phyloP scores from a whole-genome alignment of 2,329 filamentous ascomycete genomes.

The Penicillium sp. region DNA sequence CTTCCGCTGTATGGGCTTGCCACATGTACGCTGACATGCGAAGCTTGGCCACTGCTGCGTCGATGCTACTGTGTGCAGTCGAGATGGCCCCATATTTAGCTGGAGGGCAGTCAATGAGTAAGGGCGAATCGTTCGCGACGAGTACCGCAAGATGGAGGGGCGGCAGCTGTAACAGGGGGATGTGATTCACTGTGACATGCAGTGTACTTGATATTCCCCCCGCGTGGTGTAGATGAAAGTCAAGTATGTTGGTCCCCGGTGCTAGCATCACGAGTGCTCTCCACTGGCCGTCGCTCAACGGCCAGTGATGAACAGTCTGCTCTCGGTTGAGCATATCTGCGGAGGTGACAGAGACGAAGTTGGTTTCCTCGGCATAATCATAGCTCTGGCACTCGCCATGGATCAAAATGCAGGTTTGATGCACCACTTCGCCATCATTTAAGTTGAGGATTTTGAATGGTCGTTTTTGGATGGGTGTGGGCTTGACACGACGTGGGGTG shows the following conservation, averaged over 20 bases:
- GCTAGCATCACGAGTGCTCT: constrained; percentile 20
- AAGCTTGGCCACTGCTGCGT: constrained; percentile 22
- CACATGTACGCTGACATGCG: constrained; percentile 27
- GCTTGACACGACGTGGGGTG: constrained; percentile 3
- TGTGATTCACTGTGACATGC: constrained; percentile 16
- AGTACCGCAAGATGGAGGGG: constrained; percentile 25
- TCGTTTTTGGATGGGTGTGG: neutral
- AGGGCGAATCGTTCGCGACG: constrained; percentile 22
- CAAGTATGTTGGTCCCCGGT: constrained; percentile 15
- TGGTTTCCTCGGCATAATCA: constrained; percentile 7
- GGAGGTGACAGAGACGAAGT: constrained; percentile 4
- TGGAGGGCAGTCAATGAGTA: constrained; percentile 23
- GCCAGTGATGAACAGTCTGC: constrained; percentile 13
- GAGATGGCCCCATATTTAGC: constrained; percentile 19
- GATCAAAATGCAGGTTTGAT: constrained; percentile 14
- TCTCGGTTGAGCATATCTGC: neutral
- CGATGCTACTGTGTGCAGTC: constrained; percentile 15
- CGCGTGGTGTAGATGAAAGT: constrained; percentile 9
- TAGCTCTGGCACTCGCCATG: constrained; percentile 11
- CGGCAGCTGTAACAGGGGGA: constrained; percentile 19
- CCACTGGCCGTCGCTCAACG: constrained; percentile 17
- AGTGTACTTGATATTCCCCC: constrained; percentile 6
- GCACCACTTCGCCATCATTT: constrained; percentile 10
- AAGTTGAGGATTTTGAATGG: constrained; percentile 14
- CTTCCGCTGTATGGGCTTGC: constrained; percentile 25